Evolutionary conservation across 495 filamentous ascomycete genomes (phyloP).

Genomic region (Lophiotrema nucula): DNA sequence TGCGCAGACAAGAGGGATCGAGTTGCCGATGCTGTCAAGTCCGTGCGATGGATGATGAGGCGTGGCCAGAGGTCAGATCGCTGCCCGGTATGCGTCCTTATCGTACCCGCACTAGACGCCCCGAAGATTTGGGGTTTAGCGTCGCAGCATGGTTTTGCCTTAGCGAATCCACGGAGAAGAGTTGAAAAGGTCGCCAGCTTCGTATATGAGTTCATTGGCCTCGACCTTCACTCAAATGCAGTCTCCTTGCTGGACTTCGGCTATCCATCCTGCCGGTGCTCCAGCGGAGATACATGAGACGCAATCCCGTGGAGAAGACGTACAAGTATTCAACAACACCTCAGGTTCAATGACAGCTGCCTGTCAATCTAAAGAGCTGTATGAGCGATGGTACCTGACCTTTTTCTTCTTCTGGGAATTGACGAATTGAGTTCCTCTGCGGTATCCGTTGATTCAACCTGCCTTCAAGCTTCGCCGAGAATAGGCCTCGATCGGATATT

Average conservation of each 20-base stretch:
- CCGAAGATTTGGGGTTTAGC: constrained; percentile 8
- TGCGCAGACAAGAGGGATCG: neutral
- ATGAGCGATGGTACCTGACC: neutral
- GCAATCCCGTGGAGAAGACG: constrained; percentile 6
- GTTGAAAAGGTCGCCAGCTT: neutral
- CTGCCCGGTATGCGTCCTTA: constrained; percentile 24
- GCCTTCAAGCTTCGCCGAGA: too few species aligned
- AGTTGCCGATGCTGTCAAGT: neutral
- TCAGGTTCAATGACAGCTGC: neutral
- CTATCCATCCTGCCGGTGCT: neutral
- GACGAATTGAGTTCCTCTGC: neutral
- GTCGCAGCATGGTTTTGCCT: neutral
- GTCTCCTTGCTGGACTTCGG: neutral
- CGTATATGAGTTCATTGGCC: neutral
- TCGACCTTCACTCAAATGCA: neutral
- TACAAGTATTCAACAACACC: constrained; percentile 4
- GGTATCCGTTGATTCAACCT: neutral
- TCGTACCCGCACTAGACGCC: constrained; percentile 13
- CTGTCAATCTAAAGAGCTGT: too few species aligned
- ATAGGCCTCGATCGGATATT: too few species aligned
- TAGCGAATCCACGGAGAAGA: neutral
- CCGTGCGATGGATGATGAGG: neutral
- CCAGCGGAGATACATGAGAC: constrained; percentile 12
- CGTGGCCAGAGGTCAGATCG: constrained; percentile 5
- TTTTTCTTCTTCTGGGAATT: neutral